Evolutionary conservation across 768 basidiomycete genomes (phyloP).

Genomic region (Phylloporus arenicola): DNA sequence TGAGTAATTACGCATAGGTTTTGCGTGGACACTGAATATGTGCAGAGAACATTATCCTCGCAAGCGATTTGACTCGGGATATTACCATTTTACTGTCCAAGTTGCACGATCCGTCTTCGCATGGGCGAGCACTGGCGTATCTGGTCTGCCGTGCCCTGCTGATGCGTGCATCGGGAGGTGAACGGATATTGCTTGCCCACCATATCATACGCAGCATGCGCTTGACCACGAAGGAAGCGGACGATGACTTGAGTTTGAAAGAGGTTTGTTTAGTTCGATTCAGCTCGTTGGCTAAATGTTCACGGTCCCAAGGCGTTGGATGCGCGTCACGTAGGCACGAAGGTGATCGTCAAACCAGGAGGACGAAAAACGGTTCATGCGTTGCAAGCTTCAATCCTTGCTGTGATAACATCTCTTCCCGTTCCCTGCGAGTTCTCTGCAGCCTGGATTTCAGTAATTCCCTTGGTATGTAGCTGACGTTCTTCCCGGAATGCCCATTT

Average conservation of each 20-base stretch:
- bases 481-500: neutral
- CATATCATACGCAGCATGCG: conserved; percentile 44
- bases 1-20: conserved; percentile 22
- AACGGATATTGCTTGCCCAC: conserved; percentile 51
- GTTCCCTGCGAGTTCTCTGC: conserved; percentile 33
- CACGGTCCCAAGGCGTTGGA: conserved; percentile 38
- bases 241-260: conserved; percentile 31
- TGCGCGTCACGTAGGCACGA: conserved; percentile 41
- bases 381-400: conserved; percentile 55
- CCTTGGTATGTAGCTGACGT: conserved; percentile 28
- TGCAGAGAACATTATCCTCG: conserved; percentile 61
- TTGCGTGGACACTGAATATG: neutral
- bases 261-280: conserved; percentile 25
- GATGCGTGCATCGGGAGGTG: conserved; percentile 48
- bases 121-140: conserved; percentile 54
- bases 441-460: conserved; percentile 45
- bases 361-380: conserved; percentile 50
- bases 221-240: conserved; percentile 39
- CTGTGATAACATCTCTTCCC: conserved; percentile 44
- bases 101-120: conserved; percentile 43
- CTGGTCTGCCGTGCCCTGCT: conserved; percentile 63
- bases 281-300: neutral
- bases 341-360: conserved; percentile 54
- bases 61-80: conserved; percentile 39
- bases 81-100: conserved; percentile 47